Evolutionary conservation across 495 filamentous ascomycete genomes (phyloP).

Genomic region (Hypoxylon intermedium): DNA sequence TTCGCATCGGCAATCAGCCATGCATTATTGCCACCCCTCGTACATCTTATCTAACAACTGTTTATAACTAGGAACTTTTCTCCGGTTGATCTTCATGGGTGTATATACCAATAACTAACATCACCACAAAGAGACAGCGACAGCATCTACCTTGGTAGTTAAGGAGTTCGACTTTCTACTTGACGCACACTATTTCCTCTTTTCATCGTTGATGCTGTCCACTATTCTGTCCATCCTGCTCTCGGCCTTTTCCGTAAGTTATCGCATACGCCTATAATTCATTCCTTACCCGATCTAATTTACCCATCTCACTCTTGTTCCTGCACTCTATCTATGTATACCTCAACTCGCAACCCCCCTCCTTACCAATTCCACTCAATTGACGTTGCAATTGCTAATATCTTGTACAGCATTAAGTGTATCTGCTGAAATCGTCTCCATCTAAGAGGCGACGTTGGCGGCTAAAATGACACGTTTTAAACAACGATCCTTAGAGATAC

Average conservation of each 20-base stretch:
- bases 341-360: too few species aligned
- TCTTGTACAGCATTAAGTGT: slow-evolving; percentile 8
- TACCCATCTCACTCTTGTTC: neutral
- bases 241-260: slow-evolving; percentile 19
- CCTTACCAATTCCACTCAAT: neutral
- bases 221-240: neutral
- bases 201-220: neutral
- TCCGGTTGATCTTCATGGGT: neutral
- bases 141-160: too few species aligned
- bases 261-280: neutral
- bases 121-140: neutral
- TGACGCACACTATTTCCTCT: neutral
- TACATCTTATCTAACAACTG: slow-evolving; percentile 23
- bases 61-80: slow-evolving; percentile 26
- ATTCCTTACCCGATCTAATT: neutral
- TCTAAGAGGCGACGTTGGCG: slow-evolving; percentile 19
- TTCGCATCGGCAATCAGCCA: slow-evolving; percentile 1
- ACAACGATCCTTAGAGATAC: slow-evolving; percentile 17
- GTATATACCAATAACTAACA: slow-evolving; percentile 1
- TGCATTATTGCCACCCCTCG: neutral
- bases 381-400: slow-evolving; percentile 8
- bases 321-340: neutral
- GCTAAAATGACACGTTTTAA: slow-evolving; percentile 33
- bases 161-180: neutral
- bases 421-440: slow-evolving; percentile 19